Conservation (phyloP, 2,329 filamentous ascomycete genomes). For the Orbilia oligospora region DNA sequence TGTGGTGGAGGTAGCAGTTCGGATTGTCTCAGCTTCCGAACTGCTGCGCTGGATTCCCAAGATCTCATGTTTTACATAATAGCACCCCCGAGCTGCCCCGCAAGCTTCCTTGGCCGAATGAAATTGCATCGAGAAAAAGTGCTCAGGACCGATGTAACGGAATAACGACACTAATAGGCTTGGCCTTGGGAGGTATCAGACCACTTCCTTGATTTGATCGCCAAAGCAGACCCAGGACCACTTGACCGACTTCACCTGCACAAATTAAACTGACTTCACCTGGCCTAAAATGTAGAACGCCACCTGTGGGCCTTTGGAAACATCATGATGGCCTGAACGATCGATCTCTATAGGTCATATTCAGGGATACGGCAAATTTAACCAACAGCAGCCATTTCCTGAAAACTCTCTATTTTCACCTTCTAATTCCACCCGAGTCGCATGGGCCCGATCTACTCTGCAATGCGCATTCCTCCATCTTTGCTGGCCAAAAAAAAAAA, state of each 20-base stretch:
- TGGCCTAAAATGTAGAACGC: neutral
- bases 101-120: slow-evolving; percentile 18
- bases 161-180: slow-evolving; percentile 13
- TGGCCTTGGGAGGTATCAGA: slow-evolving; percentile 12
- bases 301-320: neutral
- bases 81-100: slow-evolving; percentile 2
- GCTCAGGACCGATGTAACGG: slow-evolving; percentile 29
- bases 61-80: slow-evolving; percentile 22
- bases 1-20: slow-evolving; percentile 23
- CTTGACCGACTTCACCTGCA: neutral
- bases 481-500: neutral
- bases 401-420: slow-evolving; percentile 1
- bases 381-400: neutral
- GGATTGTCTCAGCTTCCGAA: slow-evolving; percentile 34
- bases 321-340: slow-evolving; percentile 9
- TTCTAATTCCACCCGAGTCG: slow-evolving; percentile 1
- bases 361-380: neutral
- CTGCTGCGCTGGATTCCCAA: slow-evolving; percentile 13
- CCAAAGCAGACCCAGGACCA: neutral
- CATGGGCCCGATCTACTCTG: too few relatives aligned
- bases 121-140: slow-evolving; percentile 19
- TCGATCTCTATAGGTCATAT: neutral
- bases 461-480: neutral
- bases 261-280: neutral
- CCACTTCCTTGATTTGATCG: slow-evolving; percentile 14